phyloP scores from a whole-genome alignment of 257 asterid species.

The Thymus mandschuricus region DNA sequence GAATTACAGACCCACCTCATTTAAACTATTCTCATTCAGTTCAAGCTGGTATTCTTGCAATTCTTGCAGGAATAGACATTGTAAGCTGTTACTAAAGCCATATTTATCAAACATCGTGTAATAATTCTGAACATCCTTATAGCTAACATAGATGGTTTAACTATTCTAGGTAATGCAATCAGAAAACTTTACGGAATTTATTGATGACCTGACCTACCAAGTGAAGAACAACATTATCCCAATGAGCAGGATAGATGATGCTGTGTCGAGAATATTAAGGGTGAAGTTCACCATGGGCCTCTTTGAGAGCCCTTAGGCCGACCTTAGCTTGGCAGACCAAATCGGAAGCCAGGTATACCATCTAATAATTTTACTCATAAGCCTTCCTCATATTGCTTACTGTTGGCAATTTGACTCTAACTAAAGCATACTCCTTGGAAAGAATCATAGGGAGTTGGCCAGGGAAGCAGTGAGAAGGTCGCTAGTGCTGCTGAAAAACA shows the following conservation, averaged over 20 bases:
- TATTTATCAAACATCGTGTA: not conserved
- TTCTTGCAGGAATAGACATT: slow-evolving; percentile 76
- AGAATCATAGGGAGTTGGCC: slow-evolving; percentile 65
- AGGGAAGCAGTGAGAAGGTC: slow-evolving; percentile 70
- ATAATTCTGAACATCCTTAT: not conserved
- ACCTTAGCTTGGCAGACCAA: slow-evolving; percentile 41
- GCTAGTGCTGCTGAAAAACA: slow-evolving; percentile 67
- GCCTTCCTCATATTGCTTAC: not conserved
- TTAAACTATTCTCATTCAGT: slow-evolving; percentile 62
- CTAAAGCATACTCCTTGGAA: slow-evolving; percentile 5
- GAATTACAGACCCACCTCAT: slow-evolving; percentile 48
- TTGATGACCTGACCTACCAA: slow-evolving; percentile 41
- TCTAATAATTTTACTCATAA: not conserved
- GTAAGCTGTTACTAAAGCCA: slow-evolving; percentile 32
- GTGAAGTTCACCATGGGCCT: slow-evolving; percentile 53
- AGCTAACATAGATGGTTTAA: slow-evolving; percentile 19
- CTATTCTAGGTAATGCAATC: slow-evolving; percentile 45
- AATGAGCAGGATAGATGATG: slow-evolving; percentile 46
- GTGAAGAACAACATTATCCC: slow-evolving; percentile 42
- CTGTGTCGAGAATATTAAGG: slow-evolving; percentile 41
- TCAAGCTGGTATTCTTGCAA: slow-evolving; percentile 51
- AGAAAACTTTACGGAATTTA: slow-evolving; percentile 38
- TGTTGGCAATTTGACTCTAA: not conserved
- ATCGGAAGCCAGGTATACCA: slow-evolving; percentile 44
- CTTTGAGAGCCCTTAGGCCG: slow-evolving; percentile 46